These are phyloP conservation scores for Aphanomyces invadans DNA, from an alignment of 352 stramenopile genomes.

Conservation along the genomic window DNA sequence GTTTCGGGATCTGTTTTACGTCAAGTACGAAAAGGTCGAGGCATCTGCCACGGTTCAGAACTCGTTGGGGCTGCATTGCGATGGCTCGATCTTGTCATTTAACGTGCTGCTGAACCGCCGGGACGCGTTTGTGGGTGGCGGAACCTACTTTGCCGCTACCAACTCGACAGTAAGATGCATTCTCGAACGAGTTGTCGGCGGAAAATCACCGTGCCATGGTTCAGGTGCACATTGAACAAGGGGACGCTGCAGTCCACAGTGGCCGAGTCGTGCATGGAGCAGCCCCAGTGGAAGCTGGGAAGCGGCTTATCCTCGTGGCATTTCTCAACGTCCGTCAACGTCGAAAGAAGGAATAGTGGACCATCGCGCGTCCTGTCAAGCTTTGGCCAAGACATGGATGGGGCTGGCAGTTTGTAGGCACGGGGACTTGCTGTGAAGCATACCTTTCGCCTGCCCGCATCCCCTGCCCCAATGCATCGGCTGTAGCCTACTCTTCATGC, in stretches of 20 bases:
- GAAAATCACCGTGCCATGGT: not conserved
- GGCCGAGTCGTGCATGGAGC: conserved; percentile 90
- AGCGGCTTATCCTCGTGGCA: conserved; percentile 86
- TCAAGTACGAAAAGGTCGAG: conserved; percentile 71
- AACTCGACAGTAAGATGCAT: conserved; percentile 35
- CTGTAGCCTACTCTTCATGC: not conserved
- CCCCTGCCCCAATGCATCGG: not conserved
- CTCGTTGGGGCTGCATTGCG: conserved; percentile 83
- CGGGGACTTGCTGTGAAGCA: no score
- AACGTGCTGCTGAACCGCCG: conserved; percentile 83
- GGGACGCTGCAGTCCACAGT: conserved; percentile 86
- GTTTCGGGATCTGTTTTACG: conserved; percentile 83
- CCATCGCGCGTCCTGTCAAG: conserved; percentile 7
- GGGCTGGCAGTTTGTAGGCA: no score
- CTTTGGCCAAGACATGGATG: no score
- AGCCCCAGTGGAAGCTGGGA: conserved; percentile 69
- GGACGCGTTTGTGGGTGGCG: conserved; percentile 83
- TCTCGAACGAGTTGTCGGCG: not conserved
- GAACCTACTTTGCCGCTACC: conserved; percentile 87
- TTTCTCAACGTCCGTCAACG: conserved; percentile 83
- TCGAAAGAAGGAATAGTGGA: not conserved
- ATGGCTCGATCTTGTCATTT: conserved; percentile 93
- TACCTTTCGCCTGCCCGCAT: not conserved
- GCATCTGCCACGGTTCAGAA: conserved; percentile 36
- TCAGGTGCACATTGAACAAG: conserved; percentile 57